Conservation (phyloP, 495 filamentous ascomycete species). For the Evernia prunastri region DNA sequence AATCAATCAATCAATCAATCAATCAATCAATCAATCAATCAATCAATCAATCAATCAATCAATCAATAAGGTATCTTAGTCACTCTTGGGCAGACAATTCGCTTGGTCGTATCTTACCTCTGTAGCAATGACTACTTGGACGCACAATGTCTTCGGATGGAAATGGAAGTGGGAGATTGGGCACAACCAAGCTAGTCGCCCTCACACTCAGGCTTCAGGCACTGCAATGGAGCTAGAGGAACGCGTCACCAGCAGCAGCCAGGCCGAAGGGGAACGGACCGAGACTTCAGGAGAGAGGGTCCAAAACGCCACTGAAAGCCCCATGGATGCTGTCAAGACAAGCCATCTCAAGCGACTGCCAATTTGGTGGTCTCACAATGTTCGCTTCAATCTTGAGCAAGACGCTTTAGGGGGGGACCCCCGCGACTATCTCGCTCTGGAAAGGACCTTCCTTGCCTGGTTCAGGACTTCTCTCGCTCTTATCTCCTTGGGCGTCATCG, state of each 20-base stretch:
- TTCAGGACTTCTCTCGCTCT: slow-evolving; percentile 21
- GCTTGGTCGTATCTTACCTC: too few species aligned
- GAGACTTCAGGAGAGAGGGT: neutral
- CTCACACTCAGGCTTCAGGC: too few species aligned
- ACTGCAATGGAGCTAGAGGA: slow-evolving; percentile 11
- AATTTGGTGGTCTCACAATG: slow-evolving; percentile 22
- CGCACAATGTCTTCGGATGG: neutral
- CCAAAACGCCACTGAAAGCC: neutral
- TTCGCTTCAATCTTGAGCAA: slow-evolving; percentile 14
- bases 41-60: too few species aligned
- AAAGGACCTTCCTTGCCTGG: slow-evolving; percentile 24
- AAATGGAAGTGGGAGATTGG: neutral
- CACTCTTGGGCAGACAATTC: too few species aligned
- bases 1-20: too few species aligned
- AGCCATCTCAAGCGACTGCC: neutral
- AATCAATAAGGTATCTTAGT: too few species aligned
- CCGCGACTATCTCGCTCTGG: slow-evolving; percentile 26
- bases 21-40: too few species aligned
- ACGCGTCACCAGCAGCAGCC: neutral
- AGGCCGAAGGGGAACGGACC: neutral
- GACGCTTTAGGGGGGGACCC: slow-evolving; percentile 13
- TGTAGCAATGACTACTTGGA: neutral
- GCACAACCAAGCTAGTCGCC: neutral
- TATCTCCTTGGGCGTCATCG: slow-evolving; percentile 18
- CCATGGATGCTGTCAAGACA: neutral